Evolutionary conservation across 2,329 filamentous ascomycete species (phyloP).

Genomic region (Fonsecaea nubica): DNA sequence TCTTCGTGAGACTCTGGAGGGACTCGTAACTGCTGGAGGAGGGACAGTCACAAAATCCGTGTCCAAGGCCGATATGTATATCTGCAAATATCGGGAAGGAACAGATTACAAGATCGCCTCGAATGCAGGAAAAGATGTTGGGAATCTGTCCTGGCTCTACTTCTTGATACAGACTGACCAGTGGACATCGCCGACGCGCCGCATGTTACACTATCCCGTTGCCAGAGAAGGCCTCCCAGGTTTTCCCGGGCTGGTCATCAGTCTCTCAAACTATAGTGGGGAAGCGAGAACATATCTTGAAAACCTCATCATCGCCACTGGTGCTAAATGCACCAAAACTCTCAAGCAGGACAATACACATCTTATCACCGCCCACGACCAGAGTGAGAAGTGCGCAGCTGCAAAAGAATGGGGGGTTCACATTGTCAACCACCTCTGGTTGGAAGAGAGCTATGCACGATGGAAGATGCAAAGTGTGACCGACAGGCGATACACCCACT

Average conservation of each 20-base stretch:
- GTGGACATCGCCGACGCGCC: slow-evolving; percentile 84
- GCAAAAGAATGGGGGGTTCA: slow-evolving; percentile 90
- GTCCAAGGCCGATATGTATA: slow-evolving; percentile 77
- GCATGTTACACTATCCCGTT: slow-evolving; percentile 88
- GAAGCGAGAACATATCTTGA: slow-evolving; percentile 93
- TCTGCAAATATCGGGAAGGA: slow-evolving; percentile 87
- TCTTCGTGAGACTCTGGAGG: slow-evolving; percentile 70
- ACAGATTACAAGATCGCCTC: slow-evolving; percentile 78
- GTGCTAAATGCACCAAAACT: slow-evolving; percentile 90
- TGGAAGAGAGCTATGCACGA: slow-evolving; percentile 95
- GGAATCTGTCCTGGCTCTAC: slow-evolving; percentile 93
- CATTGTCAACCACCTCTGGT: slow-evolving; percentile 93
- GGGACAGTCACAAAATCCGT: slow-evolving; percentile 71
- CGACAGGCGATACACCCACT: slow-evolving; percentile 79
- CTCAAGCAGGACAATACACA: slow-evolving; percentile 97
- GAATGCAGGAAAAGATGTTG: slow-evolving; percentile 79
- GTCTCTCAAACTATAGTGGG: slow-evolving; percentile 93
- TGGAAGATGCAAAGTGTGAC: slow-evolving; percentile 77
- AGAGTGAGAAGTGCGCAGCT: slow-evolving; percentile 91
- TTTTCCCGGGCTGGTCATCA: slow-evolving; percentile 78
- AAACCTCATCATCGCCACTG: slow-evolving; percentile 82
- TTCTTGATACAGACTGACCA: slow-evolving; percentile 85
- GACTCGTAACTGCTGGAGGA: slow-evolving; percentile 73
- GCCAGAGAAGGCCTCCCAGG: slow-evolving; percentile 78
- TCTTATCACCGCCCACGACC: slow-evolving; percentile 85